Conservation (phyloP, 1,284 basidiomycete genomes). For the Tilletia indica region DNA sequence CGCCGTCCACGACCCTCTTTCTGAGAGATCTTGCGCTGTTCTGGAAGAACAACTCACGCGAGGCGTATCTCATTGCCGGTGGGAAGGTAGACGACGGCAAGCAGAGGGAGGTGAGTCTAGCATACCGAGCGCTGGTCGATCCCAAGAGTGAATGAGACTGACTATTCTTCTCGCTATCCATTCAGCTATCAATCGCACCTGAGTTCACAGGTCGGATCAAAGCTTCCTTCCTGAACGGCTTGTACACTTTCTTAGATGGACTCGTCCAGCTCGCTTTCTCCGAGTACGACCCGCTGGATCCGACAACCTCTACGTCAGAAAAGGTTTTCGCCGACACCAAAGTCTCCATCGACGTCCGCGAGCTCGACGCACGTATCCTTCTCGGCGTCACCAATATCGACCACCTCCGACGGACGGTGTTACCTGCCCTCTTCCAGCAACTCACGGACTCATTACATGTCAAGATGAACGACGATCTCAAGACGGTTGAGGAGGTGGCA, state of each 20-base stretch:
- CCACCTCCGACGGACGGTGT: constrained; percentile 68
- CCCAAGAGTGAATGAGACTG: background rate
- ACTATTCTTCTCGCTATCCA: background rate
- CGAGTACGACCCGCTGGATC: constrained; percentile 45
- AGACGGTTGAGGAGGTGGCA: constrained; percentile 74
- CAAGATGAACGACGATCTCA: constrained; percentile 73
- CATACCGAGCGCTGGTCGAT: background rate
- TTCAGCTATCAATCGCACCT: constrained; percentile 26
- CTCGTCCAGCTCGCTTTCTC: constrained; percentile 75
- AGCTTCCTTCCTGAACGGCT: constrained; percentile 79
- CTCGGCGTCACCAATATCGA: constrained; percentile 86
- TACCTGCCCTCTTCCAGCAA: constrained; percentile 78
- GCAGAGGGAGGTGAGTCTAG: background rate
- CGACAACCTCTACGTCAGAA: constrained; percentile 31
- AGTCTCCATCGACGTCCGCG: constrained; percentile 50
- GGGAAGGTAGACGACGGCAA: constrained; percentile 59
- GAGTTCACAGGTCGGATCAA: constrained; percentile 67
- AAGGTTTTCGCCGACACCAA: constrained; percentile 36
- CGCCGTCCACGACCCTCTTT: constrained; percentile 60
- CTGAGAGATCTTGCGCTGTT: constrained; percentile 76
- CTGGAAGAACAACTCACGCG: constrained; percentile 76
- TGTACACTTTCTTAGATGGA: constrained; percentile 87
- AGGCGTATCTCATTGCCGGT: constrained; percentile 78
- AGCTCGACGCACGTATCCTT: constrained; percentile 73
- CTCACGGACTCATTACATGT: constrained; percentile 75